phyloP scores from a whole-genome alignment of 805 yeast species.

The Naumovozyma baii region DNA sequence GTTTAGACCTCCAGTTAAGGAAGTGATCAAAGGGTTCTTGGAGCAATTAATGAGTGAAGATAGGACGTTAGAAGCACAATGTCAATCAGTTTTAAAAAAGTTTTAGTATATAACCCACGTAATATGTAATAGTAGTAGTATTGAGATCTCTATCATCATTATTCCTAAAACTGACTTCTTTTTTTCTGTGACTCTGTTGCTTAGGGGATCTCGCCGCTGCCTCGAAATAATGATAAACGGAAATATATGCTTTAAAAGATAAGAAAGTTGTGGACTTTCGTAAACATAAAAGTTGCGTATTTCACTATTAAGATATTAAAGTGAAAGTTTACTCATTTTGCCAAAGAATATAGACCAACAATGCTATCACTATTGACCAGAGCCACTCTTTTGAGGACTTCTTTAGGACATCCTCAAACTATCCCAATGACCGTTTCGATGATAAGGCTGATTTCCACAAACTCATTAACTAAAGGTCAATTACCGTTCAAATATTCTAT shows the following conservation, averaged over 20 bases:
- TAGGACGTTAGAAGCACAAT: conserved; percentile 17
- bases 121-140: too few relatives aligned
- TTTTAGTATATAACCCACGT: conserved; percentile 10
- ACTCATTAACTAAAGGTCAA: conserved; percentile 23
- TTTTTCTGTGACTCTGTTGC: background rate
- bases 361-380: background rate
- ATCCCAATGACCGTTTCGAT: background rate
- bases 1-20: conserved; percentile 81
- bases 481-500: conserved; percentile 26
- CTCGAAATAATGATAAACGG: too few relatives aligned
- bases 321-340: background rate
- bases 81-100: conserved; percentile 22
- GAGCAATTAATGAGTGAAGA: conserved; percentile 19
- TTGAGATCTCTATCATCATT: too few relatives aligned
- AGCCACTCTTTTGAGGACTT: background rate
- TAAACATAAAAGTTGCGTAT: too few relatives aligned
- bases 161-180: too few relatives aligned
- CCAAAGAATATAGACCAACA: background rate
- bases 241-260: too few relatives aligned
- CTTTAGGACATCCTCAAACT: background rate
- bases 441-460: conserved; percentile 10
- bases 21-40: conserved; percentile 25
- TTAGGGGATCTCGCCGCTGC: background rate
- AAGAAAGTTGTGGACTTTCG: too few relatives aligned
- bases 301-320: too few relatives aligned